Evolutionary conservation across 2,329 filamentous ascomycete species (phyloP), one percentile per base, ranked within the genome.

Genomic region (Pseudocercospora vitis): DNA sequence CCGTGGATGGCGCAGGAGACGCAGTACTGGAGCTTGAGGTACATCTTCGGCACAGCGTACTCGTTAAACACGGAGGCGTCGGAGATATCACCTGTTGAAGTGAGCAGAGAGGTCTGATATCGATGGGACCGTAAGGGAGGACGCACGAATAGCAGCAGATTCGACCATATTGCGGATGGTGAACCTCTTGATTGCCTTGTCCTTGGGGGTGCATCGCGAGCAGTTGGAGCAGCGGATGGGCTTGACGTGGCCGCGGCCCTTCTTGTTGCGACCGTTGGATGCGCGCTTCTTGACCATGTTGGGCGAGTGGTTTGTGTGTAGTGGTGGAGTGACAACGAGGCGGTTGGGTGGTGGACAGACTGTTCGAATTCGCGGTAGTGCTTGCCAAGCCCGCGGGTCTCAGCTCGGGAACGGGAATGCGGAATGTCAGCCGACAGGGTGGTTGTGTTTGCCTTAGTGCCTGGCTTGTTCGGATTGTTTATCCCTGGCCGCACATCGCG

Each of bases 61-160:
- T 99, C 94, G 73, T 88, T 79, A 82, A 97, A 99, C 80, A 99
- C 94, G 74, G 94, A 97, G 74, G 95, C 94, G 78, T 99, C 94
- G 68, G 91, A 96, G 82, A 99, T 99, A 90, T 99, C 94, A 91
- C 94, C 94, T 97, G n/a, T n/a, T n/a, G n/a, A n/a, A n/a, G n/a
- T n/a, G n/a, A n/a, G n/a, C n/a, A n/a, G n/a, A n/a, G n/a, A n/a
- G n/a, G n/a, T n/a, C n/a, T n/a, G n/a, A n/a, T n/a, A n/a, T n/a
- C n/a, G n/a, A n/a, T n/a, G n/a, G n/a, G n/a, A n/a, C n/a, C n/a
- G n/a, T n/a, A n/a, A 52, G 65, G 56, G 56, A 56, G 54, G 65
- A 89, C 91, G 73, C 91, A 97, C 95, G 94, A 78, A 99, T 97
- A 74, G 94, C 94, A 74, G 95, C 94, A 73, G 91, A 96, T 83